Base-by-base conservation (phyloP, 352 stramenopile genomes). In the Phytophthora boehmeriae region DNA sequence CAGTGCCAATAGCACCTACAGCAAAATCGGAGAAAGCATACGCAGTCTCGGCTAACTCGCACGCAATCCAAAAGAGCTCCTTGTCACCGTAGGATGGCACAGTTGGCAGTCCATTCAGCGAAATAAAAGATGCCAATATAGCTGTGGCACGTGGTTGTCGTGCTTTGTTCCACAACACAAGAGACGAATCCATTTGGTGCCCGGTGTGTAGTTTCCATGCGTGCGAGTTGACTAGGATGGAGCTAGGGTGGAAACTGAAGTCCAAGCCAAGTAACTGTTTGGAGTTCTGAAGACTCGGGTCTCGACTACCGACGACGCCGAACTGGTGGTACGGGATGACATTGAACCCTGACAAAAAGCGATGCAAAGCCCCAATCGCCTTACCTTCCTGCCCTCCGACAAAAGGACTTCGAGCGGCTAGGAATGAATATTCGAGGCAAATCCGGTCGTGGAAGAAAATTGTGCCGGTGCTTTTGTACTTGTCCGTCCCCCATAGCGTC, bases 361-460 rank as follows among this genome's bases (percentile, higher is more conserved):
- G 53, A 56, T 87, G 38, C 8, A 44, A 17, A 8, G 38, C 38
- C 22, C 38, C 38, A 4, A 44, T 19, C 38, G 38, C n/a, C 38
- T 22, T 44, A 22, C 19, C 38, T 6, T 22, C 13, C n/a, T 44
- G 46, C 9, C 38, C 27, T n/a, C n/a, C 51, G 23, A 70, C 27
- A 1, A 11, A 22, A 0, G 41, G 19, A 5, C 19, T 48, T 19
- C 66, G 50, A 28, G 51, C 38, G 28, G 66, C 66, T 51, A 81
- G 49, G 46, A 76, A 71, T 34, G 53, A 63, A 52, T 38, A 8
- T 2, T 78, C 66, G 51, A 69, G 68, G 54, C 59, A 72, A 45
- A 86, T 79, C n/a, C 79, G 75, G 62, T 88, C 78, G 49, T 80
- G 61, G 47, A 87, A 86, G 51, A 87, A 84, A 9, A 87, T 51